Percentiles rank a stretch among this genome's conserved stretches.
Conservation (phyloP, 352 stramenopile species). For the Phytophthora melonis region DNA sequence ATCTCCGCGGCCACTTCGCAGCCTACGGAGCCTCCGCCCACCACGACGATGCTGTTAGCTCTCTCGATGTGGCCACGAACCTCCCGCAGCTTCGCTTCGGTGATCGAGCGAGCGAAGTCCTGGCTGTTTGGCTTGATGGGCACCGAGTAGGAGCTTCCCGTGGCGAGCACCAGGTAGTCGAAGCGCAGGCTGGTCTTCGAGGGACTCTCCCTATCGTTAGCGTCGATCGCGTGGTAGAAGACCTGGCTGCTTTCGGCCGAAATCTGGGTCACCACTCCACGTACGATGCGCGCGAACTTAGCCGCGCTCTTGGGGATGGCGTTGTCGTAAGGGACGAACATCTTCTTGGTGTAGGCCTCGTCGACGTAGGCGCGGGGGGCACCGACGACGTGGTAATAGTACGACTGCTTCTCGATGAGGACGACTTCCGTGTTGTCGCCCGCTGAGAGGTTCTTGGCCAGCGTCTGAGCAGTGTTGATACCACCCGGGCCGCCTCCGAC, state of each 20-base stretch:
- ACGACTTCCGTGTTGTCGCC: conserved; percentile 58
- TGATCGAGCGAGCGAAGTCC: conserved; percentile 37
- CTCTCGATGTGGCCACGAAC: conserved; percentile 51
- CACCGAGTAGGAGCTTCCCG: conserved; percentile 59
- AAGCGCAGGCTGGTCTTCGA: conserved; percentile 49
- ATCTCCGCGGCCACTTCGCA: conserved; percentile 75
- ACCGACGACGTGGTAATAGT: conserved; percentile 58
- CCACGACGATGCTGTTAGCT: conserved; percentile 55
- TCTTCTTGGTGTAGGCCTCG: conserved; percentile 49
- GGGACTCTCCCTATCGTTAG: conserved; percentile 37
- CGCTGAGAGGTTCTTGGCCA: conserved; percentile 48
- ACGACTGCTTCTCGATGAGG: conserved; percentile 65
- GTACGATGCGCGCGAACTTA: conserved; percentile 50
- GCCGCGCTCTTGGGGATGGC: conserved; percentile 49
- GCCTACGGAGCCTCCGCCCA: conserved; percentile 69
- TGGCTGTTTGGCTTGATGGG: conserved; percentile 57
- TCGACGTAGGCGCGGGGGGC: conserved; percentile 66
- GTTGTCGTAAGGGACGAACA: conserved; percentile 79
- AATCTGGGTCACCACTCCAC: conserved; percentile 47
- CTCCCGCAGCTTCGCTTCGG: conserved; percentile 50
- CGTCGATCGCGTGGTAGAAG: conserved; percentile 41
- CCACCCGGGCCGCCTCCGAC: conserved; percentile 66
- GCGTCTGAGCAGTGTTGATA: conserved; percentile 47
- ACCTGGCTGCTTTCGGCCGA: conserved; percentile 44
- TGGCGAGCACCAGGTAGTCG: conserved; percentile 76